Conservation (phyloP, 495 filamentous ascomycete species). For the Penicillium robsamsonii region DNA sequence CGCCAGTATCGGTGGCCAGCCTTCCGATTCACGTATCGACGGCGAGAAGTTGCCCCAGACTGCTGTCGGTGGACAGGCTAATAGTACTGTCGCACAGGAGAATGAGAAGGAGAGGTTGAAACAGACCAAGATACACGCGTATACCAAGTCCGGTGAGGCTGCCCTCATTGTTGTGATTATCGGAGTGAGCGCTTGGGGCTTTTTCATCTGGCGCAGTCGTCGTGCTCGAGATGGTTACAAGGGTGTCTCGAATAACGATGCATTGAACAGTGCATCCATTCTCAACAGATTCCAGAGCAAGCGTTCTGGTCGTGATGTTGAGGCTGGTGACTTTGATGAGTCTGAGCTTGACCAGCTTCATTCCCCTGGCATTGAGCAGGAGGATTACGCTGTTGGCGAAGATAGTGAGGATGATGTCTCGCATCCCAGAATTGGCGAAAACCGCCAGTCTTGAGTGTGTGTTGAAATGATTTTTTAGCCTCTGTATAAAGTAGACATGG, state of each 20-base stretch:
- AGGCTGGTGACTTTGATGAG: constrained; percentile 89
- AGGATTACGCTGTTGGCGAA: constrained; percentile 46
- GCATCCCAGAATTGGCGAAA: constrained; percentile 7
- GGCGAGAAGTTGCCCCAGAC: constrained; percentile 82
- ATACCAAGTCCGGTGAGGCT: constrained; percentile 86
- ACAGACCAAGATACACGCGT: constrained; percentile 87
- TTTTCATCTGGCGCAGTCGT: constrained; percentile 79
- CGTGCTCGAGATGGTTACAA: constrained; percentile 50
- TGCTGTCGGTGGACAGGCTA: constrained; percentile 84
- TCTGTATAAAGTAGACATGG: constrained; percentile 4
- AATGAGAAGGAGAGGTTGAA: constrained; percentile 74
- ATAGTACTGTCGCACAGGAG: constrained; percentile 69
- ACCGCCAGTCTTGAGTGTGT: background rate
- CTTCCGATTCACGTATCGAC: constrained; percentile 82
- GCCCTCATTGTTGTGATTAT: constrained; percentile 83
- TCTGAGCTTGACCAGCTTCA: constrained; percentile 77
- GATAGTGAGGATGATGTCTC: constrained; percentile 42
- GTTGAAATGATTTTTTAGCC: background rate
- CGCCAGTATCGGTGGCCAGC: constrained; percentile 78
- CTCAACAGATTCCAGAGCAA: constrained; percentile 45
- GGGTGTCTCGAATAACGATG: constrained; percentile 37
- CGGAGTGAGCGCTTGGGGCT: constrained; percentile 75
- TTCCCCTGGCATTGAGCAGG: constrained; percentile 36
- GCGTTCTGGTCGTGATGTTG: constrained; percentile 59
- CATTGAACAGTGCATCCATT: constrained; percentile 28